Conservation (phyloP, 2,329 filamentous ascomycete genomes). For the Stemphylium lycopersici region DNA sequence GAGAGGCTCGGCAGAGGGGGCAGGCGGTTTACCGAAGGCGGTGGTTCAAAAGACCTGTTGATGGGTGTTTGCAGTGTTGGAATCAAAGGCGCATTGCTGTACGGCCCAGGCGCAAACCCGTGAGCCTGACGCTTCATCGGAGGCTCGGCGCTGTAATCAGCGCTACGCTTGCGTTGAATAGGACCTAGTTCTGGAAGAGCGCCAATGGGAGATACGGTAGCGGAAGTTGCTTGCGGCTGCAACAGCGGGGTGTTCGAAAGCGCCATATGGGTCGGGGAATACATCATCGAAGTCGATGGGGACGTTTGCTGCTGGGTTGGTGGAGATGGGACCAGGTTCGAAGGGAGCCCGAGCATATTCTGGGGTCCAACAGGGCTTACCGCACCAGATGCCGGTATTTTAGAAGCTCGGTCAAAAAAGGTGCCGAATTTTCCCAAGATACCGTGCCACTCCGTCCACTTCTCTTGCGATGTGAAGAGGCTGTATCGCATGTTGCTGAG, state of each 20-base stretch:
- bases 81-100: slow-evolving; percentile 44
- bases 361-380: slow-evolving; percentile 43
- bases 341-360: slow-evolving; percentile 47
- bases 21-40: slow-evolving; percentile 55
- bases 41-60: slow-evolving; percentile 45
- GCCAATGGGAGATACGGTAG: slow-evolving; percentile 53
- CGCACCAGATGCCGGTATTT: slow-evolving; percentile 50
- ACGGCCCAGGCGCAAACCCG: slow-evolving; percentile 45
- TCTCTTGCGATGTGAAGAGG: slow-evolving; percentile 79
- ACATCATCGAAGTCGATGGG: slow-evolving; percentile 52
- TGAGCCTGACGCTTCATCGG: slow-evolving; percentile 60
- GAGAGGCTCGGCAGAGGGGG: slow-evolving; percentile 76
- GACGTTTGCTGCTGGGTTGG: slow-evolving; percentile 59
- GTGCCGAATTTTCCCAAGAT: slow-evolving; percentile 82
- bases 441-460: slow-evolving; percentile 87
- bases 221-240: slow-evolving; percentile 50
- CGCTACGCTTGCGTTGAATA: slow-evolving; percentile 63
- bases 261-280: slow-evolving; percentile 52
- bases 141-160: slow-evolving; percentile 62
- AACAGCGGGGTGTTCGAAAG: slow-evolving; percentile 50
- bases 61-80: slow-evolving; percentile 44
- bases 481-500: slow-evolving; percentile 98
- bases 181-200: slow-evolving; percentile 51
- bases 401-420: slow-evolving; percentile 76
- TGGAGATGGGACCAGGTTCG: slow-evolving; percentile 57